phyloP scores from a whole-genome alignment of 73 alveolate species.

The Paramecium caudatum region DNA sequence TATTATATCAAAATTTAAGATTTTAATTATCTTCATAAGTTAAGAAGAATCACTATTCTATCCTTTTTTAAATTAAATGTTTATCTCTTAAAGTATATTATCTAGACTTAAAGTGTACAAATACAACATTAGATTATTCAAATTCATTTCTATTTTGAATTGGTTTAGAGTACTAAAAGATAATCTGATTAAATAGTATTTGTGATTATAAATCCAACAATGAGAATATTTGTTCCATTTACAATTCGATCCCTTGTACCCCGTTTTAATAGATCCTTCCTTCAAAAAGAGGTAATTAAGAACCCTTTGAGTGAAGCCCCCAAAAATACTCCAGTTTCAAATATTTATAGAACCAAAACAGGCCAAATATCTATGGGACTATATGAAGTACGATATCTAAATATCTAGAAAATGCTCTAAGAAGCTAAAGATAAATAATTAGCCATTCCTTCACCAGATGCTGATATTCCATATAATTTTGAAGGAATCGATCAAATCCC shows the following conservation, averaged over 20 bases:
- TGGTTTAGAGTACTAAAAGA: no score
- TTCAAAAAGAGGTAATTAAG: not conserved
- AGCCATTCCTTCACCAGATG: constrained; percentile 64
- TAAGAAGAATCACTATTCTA: no score
- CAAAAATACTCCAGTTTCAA: not conserved
- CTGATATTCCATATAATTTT: constrained; percentile 59
- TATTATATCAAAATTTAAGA: no score
- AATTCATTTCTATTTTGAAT: no score
- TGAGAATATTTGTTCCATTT: constrained; percentile 10
- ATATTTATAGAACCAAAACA: constrained; percentile 23
- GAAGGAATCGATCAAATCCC: constrained; percentile 58
- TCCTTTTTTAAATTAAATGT: no score
- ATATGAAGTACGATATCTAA: constrained; percentile 10
- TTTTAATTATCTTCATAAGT: no score
- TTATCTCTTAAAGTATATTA: no score
- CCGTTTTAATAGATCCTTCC: constrained; percentile 4
- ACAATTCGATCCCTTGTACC: constrained; percentile 8
- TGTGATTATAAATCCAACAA: constrained; percentile 34
- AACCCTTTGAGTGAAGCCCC: not conserved
- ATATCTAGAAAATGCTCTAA: constrained; percentile 8
- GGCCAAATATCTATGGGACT: constrained; percentile 28
- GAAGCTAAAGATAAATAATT: constrained; percentile 42
- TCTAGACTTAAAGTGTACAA: no score
- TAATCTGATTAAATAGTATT: constrained; percentile 18
- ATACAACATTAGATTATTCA: no score